Base-by-base conservation (phyloP, 352 stramenopile species). In the Globisporangium spinosum region DNA sequence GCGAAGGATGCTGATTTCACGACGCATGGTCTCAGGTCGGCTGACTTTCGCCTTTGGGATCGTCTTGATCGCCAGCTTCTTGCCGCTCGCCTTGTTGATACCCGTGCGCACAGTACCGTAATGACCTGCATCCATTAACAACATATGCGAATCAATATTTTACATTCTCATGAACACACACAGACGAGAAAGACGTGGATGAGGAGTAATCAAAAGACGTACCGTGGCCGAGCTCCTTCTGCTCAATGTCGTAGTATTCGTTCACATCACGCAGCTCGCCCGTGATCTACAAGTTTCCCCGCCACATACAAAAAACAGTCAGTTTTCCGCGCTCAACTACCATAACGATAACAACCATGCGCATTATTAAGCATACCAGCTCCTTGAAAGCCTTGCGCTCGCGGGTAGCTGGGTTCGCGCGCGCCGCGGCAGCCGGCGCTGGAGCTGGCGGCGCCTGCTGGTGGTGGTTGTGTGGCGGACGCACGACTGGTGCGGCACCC, bases 41-140 rank as follows among this genome's bases (percentile, higher is more conserved):
- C 83, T 92, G 23, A 99, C 95, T 71, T 98, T 98, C 23, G 86
- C 85, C 86, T 99, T 99, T 51, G 93, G 85, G 71, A 99, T 99
- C 22, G 95, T 98, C 85, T 99, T 99, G 65, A 99, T 98, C n/a
- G 98, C 97, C 73, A 98, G 97, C 72, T 94, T 96, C 61, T 97
- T 84, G 38, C 95, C 95, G 13, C 90, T 98, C 61, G 87, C 75
- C 57, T 97, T 97, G 80, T 98, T 85, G 73, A 96, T 93, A 60
- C 94, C 98, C 69, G 98, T 96, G 54, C 97, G 89, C 32, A 99
- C 98, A 0, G 98, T 97, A 15, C 98, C 97, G 72, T 99, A 99
- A 80, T 99, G 96, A 22, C 96, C 93, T 84, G 45, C 53, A 64
- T 8, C 3, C 43, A 62, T 43, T 51, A 40, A 43, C 49, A 25